Conservation (phyloP, 305 asterid genomes). For the Euphrasia arctica region DNA sequence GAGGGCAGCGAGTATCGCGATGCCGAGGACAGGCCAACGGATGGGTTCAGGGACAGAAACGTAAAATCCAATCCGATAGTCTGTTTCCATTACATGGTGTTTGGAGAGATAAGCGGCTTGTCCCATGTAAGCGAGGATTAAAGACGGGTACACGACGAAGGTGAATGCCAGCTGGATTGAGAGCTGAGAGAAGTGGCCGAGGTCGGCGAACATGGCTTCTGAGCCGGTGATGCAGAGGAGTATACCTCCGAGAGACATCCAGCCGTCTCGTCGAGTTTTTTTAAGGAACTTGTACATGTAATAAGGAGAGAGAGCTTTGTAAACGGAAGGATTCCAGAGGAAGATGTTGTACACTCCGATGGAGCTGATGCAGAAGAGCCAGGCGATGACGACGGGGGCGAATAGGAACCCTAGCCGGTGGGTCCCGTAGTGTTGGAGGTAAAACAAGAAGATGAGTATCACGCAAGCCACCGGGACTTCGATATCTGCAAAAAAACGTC, state of each 20-base stretch:
- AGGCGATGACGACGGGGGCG: constrained; percentile 77
- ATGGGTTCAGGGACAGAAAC: constrained; percentile 62
- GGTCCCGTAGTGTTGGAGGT: constrained; percentile 88
- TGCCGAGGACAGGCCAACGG: constrained; percentile 84
- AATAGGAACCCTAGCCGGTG: constrained; percentile 78
- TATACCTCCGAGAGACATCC: constrained; percentile 96
- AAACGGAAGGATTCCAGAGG: constrained; percentile 80
- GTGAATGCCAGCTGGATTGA: constrained; percentile 88
- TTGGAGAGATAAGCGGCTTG: constrained; percentile 96
- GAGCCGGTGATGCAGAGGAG: constrained; percentile 91
- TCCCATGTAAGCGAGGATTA: constrained; percentile 95
- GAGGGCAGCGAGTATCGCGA: constrained; percentile 90
- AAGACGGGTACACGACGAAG: constrained; percentile 78
- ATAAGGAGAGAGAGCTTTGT: constrained; percentile 87
- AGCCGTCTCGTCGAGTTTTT: constrained; percentile 71
- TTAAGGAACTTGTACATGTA: constrained; percentile 93
- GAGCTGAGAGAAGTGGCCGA: constrained; percentile 89
- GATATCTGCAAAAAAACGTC: constrained; percentile 49
- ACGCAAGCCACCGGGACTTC: constrained; percentile 82
- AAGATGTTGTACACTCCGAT: constrained; percentile 81
- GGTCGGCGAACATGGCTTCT: constrained; percentile 98
- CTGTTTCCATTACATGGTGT: constrained; percentile 64
- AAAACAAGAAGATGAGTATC: constrained; percentile 70
- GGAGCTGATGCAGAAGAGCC: constrained; percentile 92
- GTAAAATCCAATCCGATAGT: constrained; percentile 78